phyloP scores from a whole-genome alignment of 2,329 filamentous ascomycete genomes.

The Aurifilum marmelostoma region DNA sequence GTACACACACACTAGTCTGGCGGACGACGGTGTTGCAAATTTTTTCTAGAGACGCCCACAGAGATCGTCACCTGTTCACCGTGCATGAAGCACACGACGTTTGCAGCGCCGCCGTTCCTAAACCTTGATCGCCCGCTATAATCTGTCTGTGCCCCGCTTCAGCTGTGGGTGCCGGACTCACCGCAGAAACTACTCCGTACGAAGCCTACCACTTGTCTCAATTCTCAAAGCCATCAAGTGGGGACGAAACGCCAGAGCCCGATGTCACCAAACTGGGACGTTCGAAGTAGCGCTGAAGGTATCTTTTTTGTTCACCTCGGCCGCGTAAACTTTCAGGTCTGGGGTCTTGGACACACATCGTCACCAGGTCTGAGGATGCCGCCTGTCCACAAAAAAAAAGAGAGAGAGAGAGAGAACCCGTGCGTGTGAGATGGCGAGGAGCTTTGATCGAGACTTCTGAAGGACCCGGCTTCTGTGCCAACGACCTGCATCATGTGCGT shows the following conservation, averaged over 20 bases:
- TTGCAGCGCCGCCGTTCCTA: conserved; percentile 5
- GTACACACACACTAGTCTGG: background rate
- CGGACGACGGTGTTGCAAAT: background rate
- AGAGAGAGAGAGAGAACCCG: background rate
- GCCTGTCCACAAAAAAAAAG: background rate
- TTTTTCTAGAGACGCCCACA: background rate
- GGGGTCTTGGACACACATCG: background rate
- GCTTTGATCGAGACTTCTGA: conserved; percentile 15
- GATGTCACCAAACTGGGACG: conserved; percentile 2
- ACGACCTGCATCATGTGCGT: conserved; percentile 1
- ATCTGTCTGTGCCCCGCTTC: background rate
- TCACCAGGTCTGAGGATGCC: background rate
- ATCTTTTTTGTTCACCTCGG: background rate
- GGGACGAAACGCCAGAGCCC: conserved; percentile 9
- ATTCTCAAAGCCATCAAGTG: conserved; percentile 1
- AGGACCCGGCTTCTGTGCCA: conserved; percentile 19
- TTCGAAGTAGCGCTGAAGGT: background rate
- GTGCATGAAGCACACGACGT: conserved; percentile 12
- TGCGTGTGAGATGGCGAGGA: background rate
- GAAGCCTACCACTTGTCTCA: conserved; percentile 3
- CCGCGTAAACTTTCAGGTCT: background rate
- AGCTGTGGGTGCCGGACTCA: background rate
- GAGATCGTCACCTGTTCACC: conserved; percentile 2
- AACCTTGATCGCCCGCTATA: conserved; percentile 2
- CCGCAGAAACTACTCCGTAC: conserved; percentile 1